phyloP scores from a whole-genome alignment of 2,329 filamentous ascomycete species.

The Fusarium coffeatum region DNA sequence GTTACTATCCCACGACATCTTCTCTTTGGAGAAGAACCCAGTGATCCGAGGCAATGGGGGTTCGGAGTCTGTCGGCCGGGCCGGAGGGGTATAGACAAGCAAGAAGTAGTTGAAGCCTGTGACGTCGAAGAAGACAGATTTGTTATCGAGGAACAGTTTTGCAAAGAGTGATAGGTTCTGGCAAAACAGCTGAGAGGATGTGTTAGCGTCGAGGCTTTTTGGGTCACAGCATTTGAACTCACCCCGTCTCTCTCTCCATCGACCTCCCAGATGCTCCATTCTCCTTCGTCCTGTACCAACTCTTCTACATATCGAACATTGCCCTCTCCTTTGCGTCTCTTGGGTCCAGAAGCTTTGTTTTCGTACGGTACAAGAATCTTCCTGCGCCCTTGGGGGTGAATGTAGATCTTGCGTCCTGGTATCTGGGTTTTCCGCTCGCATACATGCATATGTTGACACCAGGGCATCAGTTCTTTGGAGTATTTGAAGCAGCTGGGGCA shows the following conservation, averaged over 20 bases:
- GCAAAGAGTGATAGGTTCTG: constrained; percentile 97
- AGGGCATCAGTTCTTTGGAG: constrained; percentile 70
- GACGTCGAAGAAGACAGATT: constrained; percentile 98
- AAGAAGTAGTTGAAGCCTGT: constrained; percentile 94
- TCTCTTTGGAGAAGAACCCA: constrained; percentile 99
- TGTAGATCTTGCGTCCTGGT: constrained; percentile 81
- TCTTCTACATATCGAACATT: constrained; percentile 56
- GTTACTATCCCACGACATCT: constrained; percentile 98
- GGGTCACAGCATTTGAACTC: constrained; percentile 47
- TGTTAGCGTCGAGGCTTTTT: constrained; percentile 13
- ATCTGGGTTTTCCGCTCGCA: constrained; percentile 64
- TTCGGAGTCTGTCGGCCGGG: constrained; percentile 22
- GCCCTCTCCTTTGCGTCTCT: constrained; percentile 54
- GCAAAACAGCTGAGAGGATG: constrained; percentile 74
- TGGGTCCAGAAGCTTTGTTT: constrained; percentile 49
- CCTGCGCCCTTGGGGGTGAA: constrained; percentile 62
- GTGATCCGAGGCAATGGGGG: constrained; percentile 67
- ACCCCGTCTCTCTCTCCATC: constrained; percentile 87
- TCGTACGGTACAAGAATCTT: constrained; percentile 54
- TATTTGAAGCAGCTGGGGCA: constrained; percentile 97
- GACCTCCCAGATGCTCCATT: constrained; percentile 90
- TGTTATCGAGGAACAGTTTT: constrained; percentile 97
- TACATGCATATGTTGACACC: constrained; percentile 67
- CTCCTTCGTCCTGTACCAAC: constrained; percentile 69
- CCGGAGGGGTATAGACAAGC: constrained; percentile 75